phyloP scores from a whole-genome alignment of 2,329 filamentous ascomycete species.

The Cercospora sp. region DNA sequence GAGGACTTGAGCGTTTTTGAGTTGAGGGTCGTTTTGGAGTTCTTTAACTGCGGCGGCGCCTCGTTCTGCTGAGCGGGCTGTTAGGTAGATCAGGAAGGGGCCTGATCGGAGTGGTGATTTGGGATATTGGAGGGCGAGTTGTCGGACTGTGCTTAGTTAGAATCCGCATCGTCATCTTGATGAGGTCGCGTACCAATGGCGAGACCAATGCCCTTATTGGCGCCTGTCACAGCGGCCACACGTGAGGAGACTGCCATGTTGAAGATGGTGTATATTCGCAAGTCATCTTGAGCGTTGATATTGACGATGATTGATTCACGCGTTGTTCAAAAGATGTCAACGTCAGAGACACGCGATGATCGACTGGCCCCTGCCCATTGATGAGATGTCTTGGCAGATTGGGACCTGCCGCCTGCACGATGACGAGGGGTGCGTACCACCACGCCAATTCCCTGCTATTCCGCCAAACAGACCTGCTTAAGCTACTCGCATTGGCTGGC shows the following conservation, averaged over 20 bases:
- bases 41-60: conserved; percentile 51
- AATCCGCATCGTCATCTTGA: too few relatives aligned
- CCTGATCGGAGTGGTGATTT: conserved; percentile 51
- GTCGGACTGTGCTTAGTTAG: conserved; percentile 54
- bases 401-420: conserved; percentile 11
- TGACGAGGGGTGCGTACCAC: conserved; percentile 9
- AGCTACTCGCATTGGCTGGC: conserved; percentile 15
- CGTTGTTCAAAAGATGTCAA: conserved; percentile 7
- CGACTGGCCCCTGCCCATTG: background rate
- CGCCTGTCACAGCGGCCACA: conserved; percentile 57
- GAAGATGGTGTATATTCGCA: background rate
- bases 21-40: conserved; percentile 47
- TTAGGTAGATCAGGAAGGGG: conserved; percentile 56
- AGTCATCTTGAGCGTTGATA: background rate
- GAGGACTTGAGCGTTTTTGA: conserved; percentile 52
- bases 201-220: conserved; percentile 56
- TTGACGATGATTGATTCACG: conserved; percentile 3
- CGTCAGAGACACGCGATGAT: conserved; percentile 10
- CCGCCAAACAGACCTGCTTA: conserved; percentile 8
- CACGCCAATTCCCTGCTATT: conserved; percentile 14
- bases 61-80: conserved; percentile 51
- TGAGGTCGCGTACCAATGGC: conserved; percentile 53
- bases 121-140: conserved; percentile 57
- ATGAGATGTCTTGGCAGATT: background rate
- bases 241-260: conserved; percentile 37